Conservation (phyloP, 2,329 filamentous ascomycete genomes). For the Cryphonectria nitschkei region DNA sequence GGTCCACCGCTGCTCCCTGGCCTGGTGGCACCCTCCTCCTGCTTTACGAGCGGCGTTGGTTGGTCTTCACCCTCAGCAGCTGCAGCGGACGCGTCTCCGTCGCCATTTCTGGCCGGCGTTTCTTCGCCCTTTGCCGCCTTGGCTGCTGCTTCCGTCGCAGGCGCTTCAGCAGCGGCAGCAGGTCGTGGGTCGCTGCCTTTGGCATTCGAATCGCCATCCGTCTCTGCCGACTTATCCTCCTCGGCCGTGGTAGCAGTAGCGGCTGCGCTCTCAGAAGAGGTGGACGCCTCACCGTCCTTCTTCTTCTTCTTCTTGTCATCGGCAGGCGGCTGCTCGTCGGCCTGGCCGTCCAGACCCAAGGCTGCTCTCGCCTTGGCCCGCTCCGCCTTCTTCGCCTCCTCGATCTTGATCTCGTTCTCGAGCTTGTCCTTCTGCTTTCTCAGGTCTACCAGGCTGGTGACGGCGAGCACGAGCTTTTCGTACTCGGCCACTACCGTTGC, state of each 20-base stretch:
- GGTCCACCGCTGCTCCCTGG: slow-evolving; percentile 43
- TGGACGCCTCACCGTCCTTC: slow-evolving; percentile 22
- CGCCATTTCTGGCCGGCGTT: slow-evolving; percentile 8
- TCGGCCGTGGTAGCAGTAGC: neutral
- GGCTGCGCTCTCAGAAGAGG: slow-evolving; percentile 15
- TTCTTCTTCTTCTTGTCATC: slow-evolving; percentile 23
- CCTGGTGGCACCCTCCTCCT: slow-evolving; percentile 34
- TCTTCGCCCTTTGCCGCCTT: slow-evolving; percentile 26
- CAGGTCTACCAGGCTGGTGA: slow-evolving; percentile 71
- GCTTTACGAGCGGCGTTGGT: slow-evolving; percentile 33
- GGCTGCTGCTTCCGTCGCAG: slow-evolving; percentile 13
- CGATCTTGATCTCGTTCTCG: slow-evolving; percentile 68
- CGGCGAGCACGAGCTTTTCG: slow-evolving; percentile 69
- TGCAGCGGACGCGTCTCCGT: slow-evolving; percentile 4
- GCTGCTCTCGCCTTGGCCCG: slow-evolving; percentile 45
- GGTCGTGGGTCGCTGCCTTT: slow-evolving; percentile 28
- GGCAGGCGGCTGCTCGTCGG: slow-evolving; percentile 18
- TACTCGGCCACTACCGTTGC: slow-evolving; percentile 71
- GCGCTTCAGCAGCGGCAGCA: slow-evolving; percentile 1
- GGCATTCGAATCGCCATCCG: slow-evolving; percentile 23
- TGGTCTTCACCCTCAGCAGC: slow-evolving; percentile 22
- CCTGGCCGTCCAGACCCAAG: slow-evolving; percentile 29
- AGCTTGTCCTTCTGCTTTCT: slow-evolving; percentile 77
- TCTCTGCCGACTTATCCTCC: slow-evolving; percentile 19
- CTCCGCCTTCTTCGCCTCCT: slow-evolving; percentile 60